Conservation (phyloP, 2,329 filamentous ascomycete genomes). For the Fusarium tuaranense region DNA sequence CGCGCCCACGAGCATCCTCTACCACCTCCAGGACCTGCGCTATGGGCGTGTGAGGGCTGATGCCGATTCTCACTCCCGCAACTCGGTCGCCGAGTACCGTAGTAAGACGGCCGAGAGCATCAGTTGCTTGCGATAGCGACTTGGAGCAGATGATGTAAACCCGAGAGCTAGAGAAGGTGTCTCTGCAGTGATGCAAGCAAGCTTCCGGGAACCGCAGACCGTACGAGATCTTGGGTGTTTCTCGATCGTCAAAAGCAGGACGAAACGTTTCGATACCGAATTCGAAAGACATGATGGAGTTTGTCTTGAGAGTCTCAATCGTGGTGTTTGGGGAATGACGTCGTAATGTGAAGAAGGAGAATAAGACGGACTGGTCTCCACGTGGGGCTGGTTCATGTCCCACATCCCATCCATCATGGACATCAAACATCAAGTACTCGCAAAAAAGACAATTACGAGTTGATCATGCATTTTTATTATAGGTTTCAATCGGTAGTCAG, state of each 20-base stretch:
- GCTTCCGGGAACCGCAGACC: constrained; percentile 18
- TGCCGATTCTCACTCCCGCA: constrained; percentile 61
- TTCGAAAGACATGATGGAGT: not conserved
- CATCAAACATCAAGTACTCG: not conserved
- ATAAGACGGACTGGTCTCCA: not conserved
- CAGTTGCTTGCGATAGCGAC: constrained; percentile 60
- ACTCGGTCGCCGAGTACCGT: constrained; percentile 54
- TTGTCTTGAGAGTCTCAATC: not conserved
- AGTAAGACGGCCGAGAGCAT: constrained; percentile 56
- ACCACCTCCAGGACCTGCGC: constrained; percentile 62
- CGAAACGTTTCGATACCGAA: constrained; percentile 10
- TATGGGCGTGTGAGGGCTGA: constrained; percentile 66
- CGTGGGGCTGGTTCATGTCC: not conserved
- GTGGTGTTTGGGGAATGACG: not conserved
- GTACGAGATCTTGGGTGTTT: constrained; percentile 13
- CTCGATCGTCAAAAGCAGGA: constrained; percentile 1
- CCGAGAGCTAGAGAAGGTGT: not conserved
- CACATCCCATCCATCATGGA: not conserved
- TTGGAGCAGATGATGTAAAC: constrained; percentile 48
- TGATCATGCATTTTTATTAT: not conserved
- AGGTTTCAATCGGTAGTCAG: not conserved
- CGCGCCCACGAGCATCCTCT: constrained; percentile 50
- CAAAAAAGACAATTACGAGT: not conserved
- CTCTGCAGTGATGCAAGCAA: constrained; percentile 4
- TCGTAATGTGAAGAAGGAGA: not conserved